Percentiles rank a stretch among this genome's conserved stretches.
Conservation (phyloP, 2,329 filamentous ascomycete species). For the Alternaria consortialis region DNA sequence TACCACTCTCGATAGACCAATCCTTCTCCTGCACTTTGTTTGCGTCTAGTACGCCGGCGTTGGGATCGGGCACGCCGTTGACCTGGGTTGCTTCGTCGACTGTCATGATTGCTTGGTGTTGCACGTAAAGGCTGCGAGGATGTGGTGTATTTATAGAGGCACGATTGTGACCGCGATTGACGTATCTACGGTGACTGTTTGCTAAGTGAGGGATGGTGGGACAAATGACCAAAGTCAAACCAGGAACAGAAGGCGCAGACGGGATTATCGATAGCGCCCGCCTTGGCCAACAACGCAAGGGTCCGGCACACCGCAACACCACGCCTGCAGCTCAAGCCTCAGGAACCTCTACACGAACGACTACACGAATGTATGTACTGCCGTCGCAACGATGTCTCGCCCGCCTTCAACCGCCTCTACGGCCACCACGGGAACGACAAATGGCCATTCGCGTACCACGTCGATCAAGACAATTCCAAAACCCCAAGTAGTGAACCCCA, state of each 20-base stretch:
- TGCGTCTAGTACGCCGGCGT: constrained; percentile 47
- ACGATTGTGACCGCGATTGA: neutral
- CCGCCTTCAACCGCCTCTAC: constrained; percentile 36
- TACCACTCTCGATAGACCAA: constrained; percentile 60
- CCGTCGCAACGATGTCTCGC: constrained; percentile 37
- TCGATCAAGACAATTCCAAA: constrained; percentile 46
- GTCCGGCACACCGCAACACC: constrained; percentile 22
- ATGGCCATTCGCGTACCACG: constrained; percentile 37
- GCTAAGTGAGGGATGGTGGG: constrained; percentile 12
- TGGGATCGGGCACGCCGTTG: constrained; percentile 49
- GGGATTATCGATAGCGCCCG: constrained; percentile 31
- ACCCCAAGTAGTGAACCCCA: constrained; percentile 28
- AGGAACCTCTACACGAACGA: neutral
- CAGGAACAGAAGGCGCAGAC: constrained; percentile 57
- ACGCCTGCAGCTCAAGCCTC: constrained; percentile 7
- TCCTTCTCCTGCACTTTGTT: constrained; percentile 26
- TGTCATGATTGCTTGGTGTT: constrained; percentile 28
- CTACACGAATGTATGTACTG: constrained; percentile 7
- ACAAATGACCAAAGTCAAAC: constrained; percentile 15
- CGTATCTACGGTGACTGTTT: constrained; percentile 12
- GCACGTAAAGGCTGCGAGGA: neutral
- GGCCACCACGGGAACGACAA: constrained; percentile 26
- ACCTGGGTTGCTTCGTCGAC: constrained; percentile 53
- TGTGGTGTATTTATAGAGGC: neutral
- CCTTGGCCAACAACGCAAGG: constrained; percentile 27